phyloP scores from a whole-genome alignment of 2,329 filamentous ascomycete species.

The Nothophoma quercina region DNA sequence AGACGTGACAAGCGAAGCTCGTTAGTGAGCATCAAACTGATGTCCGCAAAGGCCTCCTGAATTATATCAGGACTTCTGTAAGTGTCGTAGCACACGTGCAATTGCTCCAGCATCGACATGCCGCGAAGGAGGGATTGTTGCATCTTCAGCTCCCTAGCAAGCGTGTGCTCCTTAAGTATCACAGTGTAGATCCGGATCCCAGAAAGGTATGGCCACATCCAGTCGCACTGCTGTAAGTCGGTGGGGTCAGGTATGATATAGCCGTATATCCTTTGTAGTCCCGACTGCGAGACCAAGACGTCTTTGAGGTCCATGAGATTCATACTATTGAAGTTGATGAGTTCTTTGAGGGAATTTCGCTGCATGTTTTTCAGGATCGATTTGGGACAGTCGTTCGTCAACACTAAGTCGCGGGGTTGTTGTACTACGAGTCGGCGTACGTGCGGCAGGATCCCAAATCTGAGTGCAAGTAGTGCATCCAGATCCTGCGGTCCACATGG shows the following conservation, averaged over 20 bases:
- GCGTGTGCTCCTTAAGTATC: not conserved
- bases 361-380: not conserved
- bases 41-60: not conserved
- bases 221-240: not conserved
- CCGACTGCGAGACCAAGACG: not conserved
- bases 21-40: not conserved
- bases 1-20: not conserved
- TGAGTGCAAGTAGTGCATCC: not conserved
- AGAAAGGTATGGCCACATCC: not conserved
- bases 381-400: not conserved
- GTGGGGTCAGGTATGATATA: not conserved
- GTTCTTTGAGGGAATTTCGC: not conserved
- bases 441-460: not conserved
- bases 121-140: not conserved
- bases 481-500: not conserved
- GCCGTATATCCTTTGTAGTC: not conserved
- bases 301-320: not conserved
- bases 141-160: not conserved
- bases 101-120: not conserved
- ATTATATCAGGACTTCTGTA: not conserved
- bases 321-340: not conserved
- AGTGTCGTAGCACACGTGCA: not conserved
- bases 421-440: not conserved
- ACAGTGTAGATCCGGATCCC: not conserved
- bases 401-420: not conserved